Base-by-base conservation (phyloP, 2,329 filamentous ascomycete genomes). In the Aspergillus floridensis region DNA sequence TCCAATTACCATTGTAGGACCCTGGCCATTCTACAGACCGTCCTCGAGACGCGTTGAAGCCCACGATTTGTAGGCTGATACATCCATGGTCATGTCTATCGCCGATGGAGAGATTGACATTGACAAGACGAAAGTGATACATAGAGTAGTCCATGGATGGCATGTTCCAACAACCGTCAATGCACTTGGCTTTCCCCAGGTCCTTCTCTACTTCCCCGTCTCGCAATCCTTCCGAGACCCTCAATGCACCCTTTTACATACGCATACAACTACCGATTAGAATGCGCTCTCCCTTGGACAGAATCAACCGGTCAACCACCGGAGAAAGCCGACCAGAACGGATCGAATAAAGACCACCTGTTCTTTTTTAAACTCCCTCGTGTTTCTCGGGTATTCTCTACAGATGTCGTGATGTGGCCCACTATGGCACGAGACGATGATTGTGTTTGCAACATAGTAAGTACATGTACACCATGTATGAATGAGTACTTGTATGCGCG, bases 211-310 rank as follows among this genome's bases (percentile, higher is more conserved):
- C 26, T 26, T 26, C 26, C 26, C 26, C 7, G 7, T 29, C 26
- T 8, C 6, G 7, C 26, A 44, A 58, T 58, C 48, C 51, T 58
- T 53, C 59, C 48, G 52, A 47, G 35, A 53, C 48, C 38, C 54
- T 31, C 53, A 35, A 29, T 44, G 38, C 38, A 44, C 16, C 14
- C 10, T 44, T 50, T 48, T 29, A 35, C 14, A 35, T 35, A 35
- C 11, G 14, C 41, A 22, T 47, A 16, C 56, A 53, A n/a, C 7
- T 44, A 44, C 38, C 5, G 38, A 44, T 44, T 10, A 44, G 38
- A 16, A 12, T 19, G 14, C 8, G 14, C 38, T 50, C 32, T 16
- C 16, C 32, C 26, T n/a, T 35, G 14, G 21, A 29, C 16, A 22
- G 7, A 38, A 21, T 14, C 24, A 11, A 21, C 50, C 24, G 22